phyloP scores from a whole-genome alignment of 345 rosid species.

The Linum usitatissimum region DNA sequence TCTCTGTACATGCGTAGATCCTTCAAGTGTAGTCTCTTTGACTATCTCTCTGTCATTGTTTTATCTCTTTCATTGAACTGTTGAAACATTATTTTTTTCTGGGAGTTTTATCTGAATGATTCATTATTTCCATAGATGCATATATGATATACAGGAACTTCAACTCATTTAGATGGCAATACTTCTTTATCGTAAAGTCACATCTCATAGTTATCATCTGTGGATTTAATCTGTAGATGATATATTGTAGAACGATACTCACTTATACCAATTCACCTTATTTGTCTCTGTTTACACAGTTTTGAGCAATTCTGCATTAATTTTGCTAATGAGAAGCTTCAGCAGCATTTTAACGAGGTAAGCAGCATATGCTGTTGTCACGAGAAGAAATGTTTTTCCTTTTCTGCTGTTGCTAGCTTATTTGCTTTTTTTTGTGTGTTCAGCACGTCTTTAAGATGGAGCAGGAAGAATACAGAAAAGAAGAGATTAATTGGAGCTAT shows the following conservation, averaged over 20 bases:
- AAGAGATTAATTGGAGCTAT: slow-evolving; percentile 97
- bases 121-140: no score
- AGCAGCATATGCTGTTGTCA: slow-evolving; percentile 11
- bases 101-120: no score
- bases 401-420: neutral
- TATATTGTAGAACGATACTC: no score
- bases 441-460: slow-evolving; percentile 99
- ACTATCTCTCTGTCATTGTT: neutral
- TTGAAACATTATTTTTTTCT: no score
- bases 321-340: slow-evolving; percentile 98
- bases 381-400: neutral
- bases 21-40: neutral
- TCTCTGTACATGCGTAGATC: neutral
- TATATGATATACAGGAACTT: no score
- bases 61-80: no score
- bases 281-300: slow-evolving; percentile 31
- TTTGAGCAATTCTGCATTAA: slow-evolving; percentile 99
- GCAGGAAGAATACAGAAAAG: slow-evolving; percentile 92
- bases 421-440: slow-evolving; percentile 19
- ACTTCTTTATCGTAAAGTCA: no score
- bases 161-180: no score
- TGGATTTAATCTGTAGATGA: neutral
- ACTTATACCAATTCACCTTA: neutral
- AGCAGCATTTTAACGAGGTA: slow-evolving; percentile 99
- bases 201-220: no score